Conservation (phyloP, 164 flowering plant species). For the Berberis vulgaris region DNA sequence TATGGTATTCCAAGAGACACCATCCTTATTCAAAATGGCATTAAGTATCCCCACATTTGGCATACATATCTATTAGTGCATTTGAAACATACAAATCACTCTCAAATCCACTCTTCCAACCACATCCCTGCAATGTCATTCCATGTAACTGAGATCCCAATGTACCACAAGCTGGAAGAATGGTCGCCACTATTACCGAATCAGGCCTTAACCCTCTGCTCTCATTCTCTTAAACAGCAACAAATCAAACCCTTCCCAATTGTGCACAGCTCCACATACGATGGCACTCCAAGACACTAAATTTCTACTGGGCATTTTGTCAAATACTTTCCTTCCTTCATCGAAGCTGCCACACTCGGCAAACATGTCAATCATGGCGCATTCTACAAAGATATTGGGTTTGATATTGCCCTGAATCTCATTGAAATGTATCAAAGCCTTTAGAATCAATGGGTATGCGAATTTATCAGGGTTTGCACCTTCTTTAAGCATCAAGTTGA, state of each 20-base stretch:
- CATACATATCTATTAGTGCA: slow-evolving; percentile 43
- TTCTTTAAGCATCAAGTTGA: slow-evolving; percentile 24
- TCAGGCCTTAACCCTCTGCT: slow-evolving; percentile 31
- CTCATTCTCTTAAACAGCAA: slow-evolving; percentile 29
- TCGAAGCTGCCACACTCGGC: slow-evolving; percentile 34
- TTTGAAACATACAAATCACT: slow-evolving; percentile 34
- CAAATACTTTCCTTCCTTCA: slow-evolving; percentile 33
- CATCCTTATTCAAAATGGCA: slow-evolving; percentile 23
- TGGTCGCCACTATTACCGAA: slow-evolving; percentile 29
- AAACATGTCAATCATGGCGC: slow-evolving; percentile 37
- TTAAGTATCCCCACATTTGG: slow-evolving; percentile 31
- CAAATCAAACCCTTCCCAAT: slow-evolving; percentile 27
- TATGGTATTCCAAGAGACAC: slow-evolving; percentile 39
- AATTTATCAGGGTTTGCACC: slow-evolving; percentile 7
- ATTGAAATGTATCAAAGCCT: slow-evolving; percentile 10
- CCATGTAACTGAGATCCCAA: slow-evolving; percentile 24
- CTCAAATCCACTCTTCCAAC: slow-evolving; percentile 26
- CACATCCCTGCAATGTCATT: slow-evolving; percentile 27
- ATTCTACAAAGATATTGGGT: slow-evolving; percentile 29
- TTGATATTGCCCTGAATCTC: slow-evolving; percentile 5
- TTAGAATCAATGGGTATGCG: neutral
- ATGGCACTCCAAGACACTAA: slow-evolving; percentile 37
- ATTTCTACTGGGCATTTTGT: slow-evolving; percentile 31
- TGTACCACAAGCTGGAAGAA: slow-evolving; percentile 36
- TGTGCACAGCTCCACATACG: slow-evolving; percentile 27